Percentiles rank a stretch among this genome's conserved stretches.
These are phyloP conservation scores for Chara braunii DNA, from an alignment of 139 green algal species.

Conservation along the genomic window DNA sequence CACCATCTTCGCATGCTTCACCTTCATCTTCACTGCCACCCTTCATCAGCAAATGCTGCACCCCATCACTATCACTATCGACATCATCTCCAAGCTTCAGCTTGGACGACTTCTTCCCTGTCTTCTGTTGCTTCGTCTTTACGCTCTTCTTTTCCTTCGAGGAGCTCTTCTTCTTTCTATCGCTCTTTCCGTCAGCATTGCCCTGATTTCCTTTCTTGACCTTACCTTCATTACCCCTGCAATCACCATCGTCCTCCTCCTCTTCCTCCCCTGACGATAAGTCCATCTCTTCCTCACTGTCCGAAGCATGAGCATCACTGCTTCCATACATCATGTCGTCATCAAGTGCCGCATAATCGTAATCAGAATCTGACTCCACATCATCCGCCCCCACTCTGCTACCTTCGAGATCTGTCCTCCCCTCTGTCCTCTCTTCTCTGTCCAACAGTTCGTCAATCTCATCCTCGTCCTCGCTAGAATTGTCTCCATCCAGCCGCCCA, in stretches of 20 bases:
- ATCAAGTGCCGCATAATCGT: neutral
- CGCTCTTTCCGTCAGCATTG: neutral
- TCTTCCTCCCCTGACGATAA: conserved; percentile 11
- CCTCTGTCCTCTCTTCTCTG: neutral
- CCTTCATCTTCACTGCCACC: conserved; percentile 9
- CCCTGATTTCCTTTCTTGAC: neutral
- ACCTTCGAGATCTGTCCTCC: neutral
- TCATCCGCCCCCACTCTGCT: neutral
- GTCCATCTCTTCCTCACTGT: conserved; percentile 1
- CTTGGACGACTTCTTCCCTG: conserved; percentile 2
- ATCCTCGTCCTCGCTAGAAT: conserved; percentile 14
- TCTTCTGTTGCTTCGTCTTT: conserved; percentile 11
- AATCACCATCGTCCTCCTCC: conserved; percentile 7
- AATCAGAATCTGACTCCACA: neutral
- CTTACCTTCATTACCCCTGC: neutral
- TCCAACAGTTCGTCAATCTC: neutral
- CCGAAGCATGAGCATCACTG: neutral
- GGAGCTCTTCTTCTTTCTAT: neutral
- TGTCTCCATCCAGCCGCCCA: neutral
- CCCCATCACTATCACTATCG: neutral
- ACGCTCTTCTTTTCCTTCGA: neutral
- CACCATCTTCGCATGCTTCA: conserved; percentile 1
- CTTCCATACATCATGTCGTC: neutral
- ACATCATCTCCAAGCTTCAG: neutral
- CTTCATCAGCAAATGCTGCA: conserved; percentile 3